Evolutionary conservation across 768 basidiomycete genomes (phyloP).

Genomic region (Russula abietina): DNA sequence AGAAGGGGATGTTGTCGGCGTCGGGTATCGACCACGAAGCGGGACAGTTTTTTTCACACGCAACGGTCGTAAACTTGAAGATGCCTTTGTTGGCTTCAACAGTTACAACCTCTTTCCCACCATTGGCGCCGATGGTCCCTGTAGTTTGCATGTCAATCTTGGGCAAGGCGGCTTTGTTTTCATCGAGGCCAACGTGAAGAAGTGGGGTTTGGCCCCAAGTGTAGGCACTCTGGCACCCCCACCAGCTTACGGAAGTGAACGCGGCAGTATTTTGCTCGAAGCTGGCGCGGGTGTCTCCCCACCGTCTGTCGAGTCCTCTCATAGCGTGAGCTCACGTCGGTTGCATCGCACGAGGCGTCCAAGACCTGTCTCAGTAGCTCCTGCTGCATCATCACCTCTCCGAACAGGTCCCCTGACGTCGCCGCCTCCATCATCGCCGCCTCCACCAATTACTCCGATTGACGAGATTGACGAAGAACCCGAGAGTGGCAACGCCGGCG

Average conservation of each 20-base stretch:
- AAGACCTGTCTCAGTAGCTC: slow-evolving; percentile 40
- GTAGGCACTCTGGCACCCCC: slow-evolving; percentile 96
- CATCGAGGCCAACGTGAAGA: slow-evolving; percentile 99
- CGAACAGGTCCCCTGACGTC: slow-evolving; percentile 44
- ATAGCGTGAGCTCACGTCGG: slow-evolving; percentile 45
- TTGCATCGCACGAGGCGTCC: slow-evolving; percentile 56
- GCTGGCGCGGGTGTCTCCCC: slow-evolving; percentile 54
- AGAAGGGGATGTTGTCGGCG: slow-evolving; percentile 92
- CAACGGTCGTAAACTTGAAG: slow-evolving; percentile 94
- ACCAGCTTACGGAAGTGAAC: slow-evolving; percentile 95
- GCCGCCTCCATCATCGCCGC: slow-evolving; percentile 38
- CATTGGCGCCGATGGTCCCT: slow-evolving; percentile 92
- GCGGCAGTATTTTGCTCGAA: slow-evolving; percentile 92
- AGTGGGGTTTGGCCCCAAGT: slow-evolving; percentile 97
- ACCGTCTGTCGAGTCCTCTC: slow-evolving; percentile 38
- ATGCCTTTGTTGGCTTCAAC: slow-evolving; percentile 87
- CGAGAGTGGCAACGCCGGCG: slow-evolving; percentile 41
- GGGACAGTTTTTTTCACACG: slow-evolving; percentile 99
- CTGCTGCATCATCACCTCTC: slow-evolving; percentile 60
- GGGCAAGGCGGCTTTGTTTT: slow-evolving; percentile 98
- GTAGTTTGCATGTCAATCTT: slow-evolving; percentile 94
- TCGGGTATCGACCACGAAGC: slow-evolving; percentile 92
- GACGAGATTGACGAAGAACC: slow-evolving; percentile 69
- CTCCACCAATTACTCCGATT: slow-evolving; percentile 73
- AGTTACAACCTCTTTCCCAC: slow-evolving; percentile 95